Conservation (phyloP, 2,329 filamentous ascomycete species). For the Alternaria solani region DNA sequence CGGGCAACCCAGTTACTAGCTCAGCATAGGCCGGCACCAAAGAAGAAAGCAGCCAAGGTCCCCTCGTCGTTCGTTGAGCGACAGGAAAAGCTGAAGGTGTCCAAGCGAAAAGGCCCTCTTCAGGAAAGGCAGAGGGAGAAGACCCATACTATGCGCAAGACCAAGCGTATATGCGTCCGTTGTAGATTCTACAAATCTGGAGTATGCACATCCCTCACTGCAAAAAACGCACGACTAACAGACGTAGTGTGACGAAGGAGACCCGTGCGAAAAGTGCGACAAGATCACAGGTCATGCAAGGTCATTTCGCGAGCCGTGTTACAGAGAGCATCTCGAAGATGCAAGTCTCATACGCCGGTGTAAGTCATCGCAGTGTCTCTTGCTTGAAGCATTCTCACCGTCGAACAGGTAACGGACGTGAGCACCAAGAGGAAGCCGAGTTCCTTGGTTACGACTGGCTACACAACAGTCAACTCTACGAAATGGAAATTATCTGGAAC, state of each 20-base stretch:
- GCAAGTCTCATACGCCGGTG: conserved; percentile 44
- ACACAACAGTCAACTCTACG: conserved; percentile 31
- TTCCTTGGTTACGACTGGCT: conserved; percentile 44
- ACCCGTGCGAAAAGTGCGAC: conserved; percentile 43
- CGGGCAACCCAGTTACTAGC: conserved; percentile 12
- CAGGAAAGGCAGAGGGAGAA: conserved; percentile 40
- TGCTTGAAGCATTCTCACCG: conserved; percentile 14
- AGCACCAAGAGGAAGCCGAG: conserved; percentile 45
- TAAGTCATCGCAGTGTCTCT: conserved; percentile 16
- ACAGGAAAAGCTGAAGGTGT: conserved; percentile 45
- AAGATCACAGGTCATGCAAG: conserved; percentile 43
- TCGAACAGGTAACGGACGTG: conserved; percentile 45
- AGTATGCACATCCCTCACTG: conserved; percentile 23
- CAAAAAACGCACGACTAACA: conserved; percentile 8
- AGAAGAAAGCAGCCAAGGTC: conserved; percentile 41
- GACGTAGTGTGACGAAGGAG: conserved; percentile 43
- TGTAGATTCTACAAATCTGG: conserved; percentile 49
- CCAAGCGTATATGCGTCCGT: conserved; percentile 42
- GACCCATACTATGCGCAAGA: conserved; percentile 48
- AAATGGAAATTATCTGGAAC: conserved; percentile 48
- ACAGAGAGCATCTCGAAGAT: conserved; percentile 44
- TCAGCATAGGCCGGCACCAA: conserved; percentile 26
- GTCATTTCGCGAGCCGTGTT: conserved; percentile 44
- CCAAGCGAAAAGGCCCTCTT: conserved; percentile 42
- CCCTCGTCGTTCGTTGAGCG: conserved; percentile 46